phyloP scores from a whole-genome alignment of 2,329 filamentous ascomycete species.

The Stagonosporopsis tanaceti region DNA sequence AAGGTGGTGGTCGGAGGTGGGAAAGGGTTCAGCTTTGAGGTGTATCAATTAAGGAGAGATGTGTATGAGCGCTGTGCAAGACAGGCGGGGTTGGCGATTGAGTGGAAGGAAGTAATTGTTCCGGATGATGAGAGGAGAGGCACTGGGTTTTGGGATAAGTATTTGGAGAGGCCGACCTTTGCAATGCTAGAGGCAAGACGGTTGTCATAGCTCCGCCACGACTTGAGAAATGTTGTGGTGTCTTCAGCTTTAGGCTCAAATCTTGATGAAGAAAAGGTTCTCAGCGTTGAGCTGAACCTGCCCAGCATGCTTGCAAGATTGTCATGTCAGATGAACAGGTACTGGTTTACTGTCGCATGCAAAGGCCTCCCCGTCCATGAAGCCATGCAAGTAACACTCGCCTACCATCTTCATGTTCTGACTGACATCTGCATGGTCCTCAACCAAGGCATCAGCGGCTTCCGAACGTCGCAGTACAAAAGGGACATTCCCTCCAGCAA shows the following conservation, averaged over 20 bases:
- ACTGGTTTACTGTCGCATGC: neutral
- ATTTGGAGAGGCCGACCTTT: conserved; percentile 34
- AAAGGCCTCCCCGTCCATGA: conserved; percentile 11
- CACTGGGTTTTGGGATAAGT: conserved; percentile 33
- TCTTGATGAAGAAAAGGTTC: neutral
- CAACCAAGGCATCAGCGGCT: neutral
- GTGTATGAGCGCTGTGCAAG: conserved; percentile 40
- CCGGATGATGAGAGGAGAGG: conserved; percentile 38
- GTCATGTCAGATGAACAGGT: neutral
- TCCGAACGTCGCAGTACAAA: conserved; percentile 3
- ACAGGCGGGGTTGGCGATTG: conserved; percentile 30
- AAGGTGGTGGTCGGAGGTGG: conserved; percentile 28
- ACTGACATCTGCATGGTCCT: neutral
- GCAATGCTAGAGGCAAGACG: conserved; percentile 31
- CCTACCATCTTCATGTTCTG: neutral
- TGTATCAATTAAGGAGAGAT: conserved; percentile 35
- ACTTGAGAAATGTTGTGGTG: neutral
- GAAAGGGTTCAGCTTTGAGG: conserved; percentile 33
- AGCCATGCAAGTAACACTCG: conserved; percentile 6
- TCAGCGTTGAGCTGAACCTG: neutral
- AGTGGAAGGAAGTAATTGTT: conserved; percentile 31
- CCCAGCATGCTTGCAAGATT: neutral
- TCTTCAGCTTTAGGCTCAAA: no score
- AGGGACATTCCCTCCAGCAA: conserved; percentile 4
- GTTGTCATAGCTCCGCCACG: neutral